Percentiles rank a stretch among this genome's conserved stretches.
Conservation (phyloP, 805 yeast species). For the Komagataella mondaviorum region DNA sequence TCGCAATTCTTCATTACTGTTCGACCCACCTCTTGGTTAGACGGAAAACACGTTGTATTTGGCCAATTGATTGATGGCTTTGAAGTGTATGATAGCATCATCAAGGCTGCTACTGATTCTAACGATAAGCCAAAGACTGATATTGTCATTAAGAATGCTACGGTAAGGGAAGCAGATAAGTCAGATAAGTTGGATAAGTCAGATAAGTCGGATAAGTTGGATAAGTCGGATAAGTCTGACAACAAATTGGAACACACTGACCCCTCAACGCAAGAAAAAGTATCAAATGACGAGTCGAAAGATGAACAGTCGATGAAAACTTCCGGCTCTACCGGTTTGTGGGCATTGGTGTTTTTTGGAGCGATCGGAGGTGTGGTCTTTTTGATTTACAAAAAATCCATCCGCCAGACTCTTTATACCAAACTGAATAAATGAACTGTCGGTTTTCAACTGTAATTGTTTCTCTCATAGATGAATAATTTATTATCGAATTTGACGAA, state of each 20-base stretch:
- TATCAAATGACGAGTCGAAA: not conserved
- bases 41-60: slow-evolving; percentile 60
- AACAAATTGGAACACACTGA: not conserved
- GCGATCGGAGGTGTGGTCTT: not conserved
- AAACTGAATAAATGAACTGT: not conserved
- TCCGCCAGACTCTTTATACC: not conserved
- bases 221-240: slow-evolving; percentile 4
- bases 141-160: slow-evolving; percentile 20
- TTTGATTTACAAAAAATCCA: not conserved
- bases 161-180: slow-evolving; percentile 2
- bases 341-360: not conserved
- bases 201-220: slow-evolving; percentile 4
- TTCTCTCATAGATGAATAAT: slow-evolving; percentile 22
- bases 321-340: slow-evolving; percentile 8
- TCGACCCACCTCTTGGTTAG: slow-evolving; percentile 32
- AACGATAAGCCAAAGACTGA: slow-evolving; percentile 28
- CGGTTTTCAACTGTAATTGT: not conserved
- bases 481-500: slow-evolving; percentile 65
- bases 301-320: slow-evolving; percentile 4
- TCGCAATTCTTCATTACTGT: slow-evolving; percentile 63
- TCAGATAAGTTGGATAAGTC: not conserved
- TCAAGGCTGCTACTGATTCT: slow-evolving; percentile 32
- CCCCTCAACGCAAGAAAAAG: not conserved
- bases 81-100: slow-evolving; percentile 48
- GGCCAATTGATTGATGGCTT: slow-evolving; percentile 65